Evolutionary conservation across 352 stramenopile species (phyloP).

Genomic region (Pythium plurisporium): DNA sequence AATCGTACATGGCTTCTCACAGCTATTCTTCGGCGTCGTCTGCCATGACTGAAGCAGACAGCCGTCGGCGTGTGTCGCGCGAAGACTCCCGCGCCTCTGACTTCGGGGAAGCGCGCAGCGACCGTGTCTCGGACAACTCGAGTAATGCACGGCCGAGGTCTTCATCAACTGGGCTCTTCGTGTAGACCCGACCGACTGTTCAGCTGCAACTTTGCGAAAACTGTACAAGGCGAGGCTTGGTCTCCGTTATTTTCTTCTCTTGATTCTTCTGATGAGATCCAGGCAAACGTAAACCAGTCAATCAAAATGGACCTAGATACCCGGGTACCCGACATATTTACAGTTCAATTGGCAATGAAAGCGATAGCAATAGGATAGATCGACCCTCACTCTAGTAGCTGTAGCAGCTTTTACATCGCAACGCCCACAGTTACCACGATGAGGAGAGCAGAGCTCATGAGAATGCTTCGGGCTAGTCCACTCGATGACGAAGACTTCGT

Average conservation of each 20-base stretch:
- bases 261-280: too few species aligned
- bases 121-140: conserved; percentile 8
- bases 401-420: too few species aligned
- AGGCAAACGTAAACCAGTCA: too few species aligned
- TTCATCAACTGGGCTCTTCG: conserved; percentile 21
- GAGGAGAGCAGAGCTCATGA: background rate
- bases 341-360: too few species aligned
- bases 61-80: conserved; percentile 52
- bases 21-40: conserved; percentile 49
- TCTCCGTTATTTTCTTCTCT: too few species aligned
- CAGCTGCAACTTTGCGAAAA: background rate
- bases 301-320: too few species aligned
- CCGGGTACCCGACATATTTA: too few species aligned
- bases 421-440: too few species aligned
- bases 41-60: conserved; percentile 61
- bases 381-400: too few species aligned
- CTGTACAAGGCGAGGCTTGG: too few species aligned
- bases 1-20: conserved; percentile 77
- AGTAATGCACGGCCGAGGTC: background rate
- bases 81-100: conserved; percentile 72
- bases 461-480: background rate
- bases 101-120: conserved; percentile 26
- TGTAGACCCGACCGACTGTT: conserved; percentile 3
- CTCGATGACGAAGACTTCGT: background rate
- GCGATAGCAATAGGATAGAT: too few species aligned